Conservation (phyloP, 139 green algal genomes). For the Asterochloris sp. region DNA sequence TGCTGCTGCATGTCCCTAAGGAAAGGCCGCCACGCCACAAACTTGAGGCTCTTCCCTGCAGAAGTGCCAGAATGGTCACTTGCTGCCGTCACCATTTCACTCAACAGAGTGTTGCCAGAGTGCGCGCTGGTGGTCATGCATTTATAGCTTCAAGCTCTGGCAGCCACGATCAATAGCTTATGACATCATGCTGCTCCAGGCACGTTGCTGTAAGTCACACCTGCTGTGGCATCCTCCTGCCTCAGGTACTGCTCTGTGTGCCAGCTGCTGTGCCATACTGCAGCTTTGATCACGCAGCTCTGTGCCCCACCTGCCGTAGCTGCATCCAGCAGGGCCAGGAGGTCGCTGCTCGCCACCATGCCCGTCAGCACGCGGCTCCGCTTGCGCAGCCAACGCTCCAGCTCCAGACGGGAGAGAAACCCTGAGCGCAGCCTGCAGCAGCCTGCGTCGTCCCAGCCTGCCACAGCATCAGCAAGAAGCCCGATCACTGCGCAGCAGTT, state of each 20-base stretch:
- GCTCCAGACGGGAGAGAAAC: conserved; percentile 8
- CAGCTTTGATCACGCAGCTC: not conserved
- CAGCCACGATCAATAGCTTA: not conserved
- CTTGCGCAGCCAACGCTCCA: conserved; percentile 5
- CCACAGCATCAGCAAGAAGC: not conserved
- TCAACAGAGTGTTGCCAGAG: not conserved
- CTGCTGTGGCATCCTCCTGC: not conserved
- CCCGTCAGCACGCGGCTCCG: not conserved
- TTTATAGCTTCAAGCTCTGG: not conserved
- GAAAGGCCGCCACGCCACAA: conserved; percentile 10
- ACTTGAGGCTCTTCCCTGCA: conserved; percentile 13
- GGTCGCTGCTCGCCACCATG: not conserved
- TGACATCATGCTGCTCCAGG: not conserved
- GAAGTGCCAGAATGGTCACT: not conserved
- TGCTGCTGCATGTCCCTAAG: not conserved
- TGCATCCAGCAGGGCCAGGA: conserved; percentile 11
- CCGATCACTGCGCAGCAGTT: not conserved
- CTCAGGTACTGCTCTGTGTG: not conserved
- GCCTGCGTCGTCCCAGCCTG: not conserved
- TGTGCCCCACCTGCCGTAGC: not conserved
- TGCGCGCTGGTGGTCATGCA: not conserved
- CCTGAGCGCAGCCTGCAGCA: conserved; percentile 5
- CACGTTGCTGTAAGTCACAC: no score
- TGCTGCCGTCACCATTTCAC: not conserved
- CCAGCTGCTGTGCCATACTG: not conserved